Percentiles rank a stretch among this genome's conserved stretches.
Conservation (phyloP, 1,284 basidiomycete species). For the Melanopsichium pennsylvanicum region DNA sequence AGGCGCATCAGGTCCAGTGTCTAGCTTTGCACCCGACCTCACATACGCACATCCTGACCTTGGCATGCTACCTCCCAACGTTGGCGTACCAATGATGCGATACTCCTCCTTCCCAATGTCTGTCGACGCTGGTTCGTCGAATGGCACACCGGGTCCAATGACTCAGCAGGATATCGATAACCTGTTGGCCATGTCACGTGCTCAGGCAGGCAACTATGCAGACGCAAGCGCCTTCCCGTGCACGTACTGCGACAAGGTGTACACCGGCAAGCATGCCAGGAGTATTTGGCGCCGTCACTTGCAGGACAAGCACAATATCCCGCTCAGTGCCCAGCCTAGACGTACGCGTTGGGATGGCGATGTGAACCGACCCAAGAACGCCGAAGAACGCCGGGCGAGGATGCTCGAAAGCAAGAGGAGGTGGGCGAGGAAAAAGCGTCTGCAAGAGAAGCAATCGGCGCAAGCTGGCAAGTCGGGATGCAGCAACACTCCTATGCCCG, state of each 20-base stretch:
- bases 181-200: constrained; percentile 55
- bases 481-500: constrained; percentile 29
- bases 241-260: constrained; percentile 68
- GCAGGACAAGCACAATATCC: constrained; percentile 71
- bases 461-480: constrained; percentile 24
- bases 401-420: constrained; percentile 69
- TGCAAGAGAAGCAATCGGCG: constrained; percentile 54
- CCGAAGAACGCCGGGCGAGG: constrained; percentile 68
- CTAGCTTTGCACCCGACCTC: constrained; percentile 15
- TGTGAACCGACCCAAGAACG: constrained; percentile 69
- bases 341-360: constrained; percentile 71
- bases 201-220: constrained; percentile 44
- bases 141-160: constrained; percentile 27
- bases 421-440: constrained; percentile 70
- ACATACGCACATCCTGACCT: constrained; percentile 22
- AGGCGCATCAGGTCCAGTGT: constrained; percentile 8
- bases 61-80: constrained; percentile 15
- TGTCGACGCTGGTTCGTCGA: constrained; percentile 24
- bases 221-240: constrained; percentile 65
- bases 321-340: constrained; percentile 69
- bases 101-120: constrained; percentile 32
- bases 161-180: constrained; percentile 54
- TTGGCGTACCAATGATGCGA: constrained; percentile 32
- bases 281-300: constrained; percentile 71
- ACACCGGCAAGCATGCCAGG: constrained; percentile 70